phyloP scores from a whole-genome alignment of 257 asterid genomes.

The Catharanthus roseus region DNA sequence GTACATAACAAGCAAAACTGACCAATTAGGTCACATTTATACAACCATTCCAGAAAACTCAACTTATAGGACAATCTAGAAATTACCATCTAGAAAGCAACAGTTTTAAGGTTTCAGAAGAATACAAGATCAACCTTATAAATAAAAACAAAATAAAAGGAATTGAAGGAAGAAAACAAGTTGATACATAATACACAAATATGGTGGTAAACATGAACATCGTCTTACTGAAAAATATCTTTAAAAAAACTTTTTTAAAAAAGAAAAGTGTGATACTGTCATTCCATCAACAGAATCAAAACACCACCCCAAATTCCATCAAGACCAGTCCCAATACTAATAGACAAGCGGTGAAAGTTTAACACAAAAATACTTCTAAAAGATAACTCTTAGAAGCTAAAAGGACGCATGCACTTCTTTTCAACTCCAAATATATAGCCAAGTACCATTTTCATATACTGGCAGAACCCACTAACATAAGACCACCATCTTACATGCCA shows the following conservation, averaged over 20 bases:
- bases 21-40: not conserved
- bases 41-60: not conserved
- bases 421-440: no score
- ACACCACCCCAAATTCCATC: not conserved
- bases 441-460: no score
- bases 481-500: not conserved
- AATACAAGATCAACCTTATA: no score
- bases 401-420: not conserved
- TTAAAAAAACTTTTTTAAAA: not conserved
- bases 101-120: not conserved
- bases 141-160: no score
- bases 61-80: not conserved
- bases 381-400: not conserved
- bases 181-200: not conserved
- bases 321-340: not conserved
- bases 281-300: not conserved
- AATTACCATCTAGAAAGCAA: not conserved
- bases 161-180: not conserved
- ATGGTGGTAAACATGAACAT: not conserved
- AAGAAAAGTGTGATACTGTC: not conserved
- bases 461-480: not conserved
- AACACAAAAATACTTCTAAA: not conserved
- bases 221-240: not conserved
- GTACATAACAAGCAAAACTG: not conserved
- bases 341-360: not conserved